These are phyloP conservation scores for Chlorella vulgaris DNA, from an alignment of 139 green algal species.

Conservation along the genomic window DNA sequence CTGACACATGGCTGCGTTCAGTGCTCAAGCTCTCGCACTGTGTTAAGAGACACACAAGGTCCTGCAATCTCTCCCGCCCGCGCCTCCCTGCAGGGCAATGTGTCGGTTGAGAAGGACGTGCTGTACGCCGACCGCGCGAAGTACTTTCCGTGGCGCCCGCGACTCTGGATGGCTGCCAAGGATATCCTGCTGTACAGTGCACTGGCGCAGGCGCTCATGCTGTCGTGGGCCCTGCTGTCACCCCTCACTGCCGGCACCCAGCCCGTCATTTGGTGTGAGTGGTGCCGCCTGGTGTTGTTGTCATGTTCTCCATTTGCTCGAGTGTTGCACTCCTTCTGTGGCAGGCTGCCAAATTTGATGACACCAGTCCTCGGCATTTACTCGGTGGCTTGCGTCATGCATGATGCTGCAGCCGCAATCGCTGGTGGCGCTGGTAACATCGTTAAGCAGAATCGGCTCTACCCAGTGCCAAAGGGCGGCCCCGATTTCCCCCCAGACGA, in stretches of 20 bases:
- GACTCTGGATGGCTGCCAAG: conserved; percentile 44
- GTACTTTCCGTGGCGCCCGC: conserved; percentile 68
- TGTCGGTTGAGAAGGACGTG: conserved; percentile 56
- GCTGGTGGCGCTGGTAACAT: conserved; percentile 46
- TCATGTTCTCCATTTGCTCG: not conserved
- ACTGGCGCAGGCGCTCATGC: conserved; percentile 42
- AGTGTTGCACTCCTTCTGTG: not conserved
- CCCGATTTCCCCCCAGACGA: conserved; percentile 37
- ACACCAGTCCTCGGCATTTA: not conserved
- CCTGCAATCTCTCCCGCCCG: not conserved
- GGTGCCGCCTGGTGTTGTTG: not conserved
- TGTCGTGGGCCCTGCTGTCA: conserved; percentile 48
- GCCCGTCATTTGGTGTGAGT: conserved; percentile 54
- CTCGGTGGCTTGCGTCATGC: too few species aligned
- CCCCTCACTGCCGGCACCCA: conserved; percentile 53
- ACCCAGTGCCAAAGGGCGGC: conserved; percentile 39
- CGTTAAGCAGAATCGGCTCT: conserved; percentile 61
- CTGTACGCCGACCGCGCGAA: conserved; percentile 58
- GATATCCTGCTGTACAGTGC: conserved; percentile 46
- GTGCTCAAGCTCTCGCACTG: not conserved
- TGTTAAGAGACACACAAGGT: not conserved
- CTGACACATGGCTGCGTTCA: not conserved
- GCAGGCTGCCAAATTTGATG: too few species aligned
- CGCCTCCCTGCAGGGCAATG: conserved; percentile 35
- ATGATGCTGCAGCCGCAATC: conserved; percentile 46